phyloP scores from a whole-genome alignment of 176 grass and related monocot species.

The Pontederia paniculata region DNA sequence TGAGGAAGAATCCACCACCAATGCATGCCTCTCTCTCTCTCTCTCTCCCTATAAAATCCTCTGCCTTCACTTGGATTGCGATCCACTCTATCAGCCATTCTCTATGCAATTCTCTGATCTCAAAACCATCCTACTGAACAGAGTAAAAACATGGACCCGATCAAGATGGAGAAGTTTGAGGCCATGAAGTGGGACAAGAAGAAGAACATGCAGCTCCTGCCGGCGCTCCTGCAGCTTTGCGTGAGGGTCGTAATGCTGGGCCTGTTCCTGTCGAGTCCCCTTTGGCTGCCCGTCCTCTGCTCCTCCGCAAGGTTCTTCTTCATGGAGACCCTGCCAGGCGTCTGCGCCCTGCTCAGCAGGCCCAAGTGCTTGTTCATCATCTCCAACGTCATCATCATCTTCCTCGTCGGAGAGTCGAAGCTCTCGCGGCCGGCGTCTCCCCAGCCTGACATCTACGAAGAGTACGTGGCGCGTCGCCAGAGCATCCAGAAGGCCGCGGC shows the following conservation, averaged over 20 bases:
- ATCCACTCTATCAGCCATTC: too few species aligned
- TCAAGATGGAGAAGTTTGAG: slow-evolving; percentile 7
- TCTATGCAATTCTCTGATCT: too few species aligned
- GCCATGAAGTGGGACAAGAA: neutral
- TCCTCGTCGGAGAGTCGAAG: slow-evolving; percentile 44
- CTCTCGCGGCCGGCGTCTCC: neutral
- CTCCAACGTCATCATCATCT: slow-evolving; percentile 63
- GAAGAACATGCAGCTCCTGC: neutral
- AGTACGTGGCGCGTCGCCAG: neutral
- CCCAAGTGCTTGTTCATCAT: slow-evolving; percentile 54
- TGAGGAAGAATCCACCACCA: too few species aligned
- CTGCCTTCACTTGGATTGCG: too few species aligned
- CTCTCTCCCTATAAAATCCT: too few species aligned
- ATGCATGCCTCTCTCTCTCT: too few species aligned
- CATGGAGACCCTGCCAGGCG: slow-evolving; percentile 24
- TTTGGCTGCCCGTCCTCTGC: slow-evolving; percentile 26
- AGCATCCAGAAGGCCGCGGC: neutral
- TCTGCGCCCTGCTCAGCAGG: slow-evolving; percentile 1
- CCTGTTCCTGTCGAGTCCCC: slow-evolving; percentile 24
- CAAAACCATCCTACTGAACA: too few species aligned
- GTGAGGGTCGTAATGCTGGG: neutral
- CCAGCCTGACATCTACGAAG: slow-evolving; percentile 1
- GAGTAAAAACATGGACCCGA: neutral
- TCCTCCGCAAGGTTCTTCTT: slow-evolving; percentile 23
- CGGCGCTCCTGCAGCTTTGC: neutral